Base-by-base conservation (phyloP, 2,329 filamentous ascomycete species). In the Verticillium nonalfalfae region DNA sequence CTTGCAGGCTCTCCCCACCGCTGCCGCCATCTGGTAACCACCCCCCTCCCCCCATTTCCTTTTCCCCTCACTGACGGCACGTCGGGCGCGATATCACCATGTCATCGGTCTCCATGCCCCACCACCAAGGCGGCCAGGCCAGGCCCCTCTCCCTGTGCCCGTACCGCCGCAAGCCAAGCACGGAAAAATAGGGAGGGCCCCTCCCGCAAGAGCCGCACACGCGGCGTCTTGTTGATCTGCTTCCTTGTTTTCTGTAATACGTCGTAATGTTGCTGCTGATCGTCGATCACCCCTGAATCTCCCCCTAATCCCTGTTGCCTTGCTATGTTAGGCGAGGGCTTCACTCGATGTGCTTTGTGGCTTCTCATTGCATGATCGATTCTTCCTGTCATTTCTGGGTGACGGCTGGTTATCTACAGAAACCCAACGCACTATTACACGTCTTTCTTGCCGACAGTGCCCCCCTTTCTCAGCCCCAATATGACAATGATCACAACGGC, bases 381-480 rank as follows among this genome's bases (percentile, higher is more conserved):
- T 45, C 4, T 45, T 45, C n/a, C 14, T 18, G 39, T 45, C 39
- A 45, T 45, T 45, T 31, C 26, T 31, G 26, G 26, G 26, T 31
- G 26, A 31, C 26, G 26, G 26, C 5, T 31, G 26, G 26, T 31
- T 4, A 4, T 31, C 26, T 31, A 31, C 26, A 31, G 26, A 31
- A 31, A 31, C 26, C 4, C 36, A 9, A n/a, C 7, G 39, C 14
- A 45, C 39, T 18, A 1, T 52, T 18, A 52, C 18, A 52, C n/a
- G 18, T 52, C 45, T 66, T 83, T 83, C 65, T 81, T 71, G 0
- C 82, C 82, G 35, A 85, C 75, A 36, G 74, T 78, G 1, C 81
- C 81, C 5, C 76, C 74, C 57, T 75, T 78, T 58, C 75, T 72
- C 36, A 84, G 65, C 0, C 81, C 81, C 59, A 76, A 72, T 3